Percentiles rank a stretch among this genome's conserved stretches.
phyloP scores from a whole-genome alignment of 163 green algal genomes.

The Scenedesmus sp. region DNA sequence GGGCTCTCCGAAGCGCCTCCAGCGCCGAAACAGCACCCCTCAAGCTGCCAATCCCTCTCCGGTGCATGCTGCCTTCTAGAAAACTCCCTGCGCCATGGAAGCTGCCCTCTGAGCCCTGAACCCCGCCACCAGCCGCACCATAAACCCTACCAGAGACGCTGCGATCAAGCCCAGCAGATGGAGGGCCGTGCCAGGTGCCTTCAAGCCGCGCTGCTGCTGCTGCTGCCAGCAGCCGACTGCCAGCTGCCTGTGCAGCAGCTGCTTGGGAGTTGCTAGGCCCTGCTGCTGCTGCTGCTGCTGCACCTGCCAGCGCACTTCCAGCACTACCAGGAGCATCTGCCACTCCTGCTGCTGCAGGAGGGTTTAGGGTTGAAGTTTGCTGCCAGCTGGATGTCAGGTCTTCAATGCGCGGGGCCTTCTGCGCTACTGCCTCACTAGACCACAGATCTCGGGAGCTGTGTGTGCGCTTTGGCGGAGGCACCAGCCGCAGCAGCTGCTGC shows the following conservation, averaged over 20 bases:
- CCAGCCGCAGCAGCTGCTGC: slow-evolving; percentile 46
- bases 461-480: slow-evolving; percentile 13
- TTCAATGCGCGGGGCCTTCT: neutral
- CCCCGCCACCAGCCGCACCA: neutral
- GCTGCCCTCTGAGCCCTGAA: neutral
- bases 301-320: too few relatives aligned
- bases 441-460: slow-evolving; percentile 1
- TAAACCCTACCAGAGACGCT: slow-evolving; percentile 2
- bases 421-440: neutral
- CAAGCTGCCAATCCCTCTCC: slow-evolving; percentile 22
- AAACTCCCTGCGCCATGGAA: neutral
- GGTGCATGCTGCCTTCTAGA: slow-evolving; percentile 8
- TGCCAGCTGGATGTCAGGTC: neutral
- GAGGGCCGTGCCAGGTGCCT: slow-evolving; percentile 21
- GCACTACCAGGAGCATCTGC: neutral
- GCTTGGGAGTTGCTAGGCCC: neutral
- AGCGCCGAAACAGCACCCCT: slow-evolving; percentile 36
- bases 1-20: slow-evolving; percentile 46
- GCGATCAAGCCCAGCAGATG: neutral
- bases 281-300: neutral
- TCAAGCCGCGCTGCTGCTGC: slow-evolving; percentile 33
- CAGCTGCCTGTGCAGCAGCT: neutral
- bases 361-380: neutral
- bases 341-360: neutral
- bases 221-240: slow-evolving; percentile 16